phyloP scores from a whole-genome alignment of 2,329 filamentous ascomycete genomes.

The Achaetomium macrosporum region DNA sequence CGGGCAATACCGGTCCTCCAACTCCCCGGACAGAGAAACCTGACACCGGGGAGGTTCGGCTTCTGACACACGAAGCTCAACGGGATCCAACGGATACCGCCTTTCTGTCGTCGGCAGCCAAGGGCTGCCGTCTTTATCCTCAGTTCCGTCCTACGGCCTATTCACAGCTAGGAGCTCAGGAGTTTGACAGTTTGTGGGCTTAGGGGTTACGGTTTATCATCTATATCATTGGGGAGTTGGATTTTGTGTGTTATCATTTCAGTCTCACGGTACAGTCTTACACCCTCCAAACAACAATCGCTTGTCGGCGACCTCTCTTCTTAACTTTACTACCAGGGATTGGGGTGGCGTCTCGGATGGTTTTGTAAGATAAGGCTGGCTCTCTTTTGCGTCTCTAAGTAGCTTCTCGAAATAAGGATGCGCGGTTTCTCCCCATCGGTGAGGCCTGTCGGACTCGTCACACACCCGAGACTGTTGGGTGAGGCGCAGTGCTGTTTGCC shows the following conservation, averaged over 20 bases:
- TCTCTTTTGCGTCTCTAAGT: not conserved
- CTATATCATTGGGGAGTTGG: conserved; percentile 7
- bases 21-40: no score
- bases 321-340: not conserved
- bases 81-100: no score
- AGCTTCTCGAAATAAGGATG: conserved; percentile 5
- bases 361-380: not conserved
- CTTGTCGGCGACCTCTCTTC: not conserved
- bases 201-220: not conserved
- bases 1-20: no score
- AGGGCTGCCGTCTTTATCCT: not conserved
- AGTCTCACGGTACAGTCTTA: not conserved
- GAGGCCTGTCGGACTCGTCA: not conserved
- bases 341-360: not conserved
- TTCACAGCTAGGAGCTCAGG: not conserved
- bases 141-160: not conserved
- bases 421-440: not conserved
- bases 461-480: no score
- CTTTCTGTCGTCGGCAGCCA: not conserved
- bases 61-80: no score
- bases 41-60: no score
- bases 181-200: conserved; percentile 2
- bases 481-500: no score
- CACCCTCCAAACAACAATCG: not conserved
- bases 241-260: conserved; percentile 1